These are phyloP conservation scores for Galeopsis tetrahit DNA, from an alignment of 257 asterid genomes.

Conservation along the genomic window DNA sequence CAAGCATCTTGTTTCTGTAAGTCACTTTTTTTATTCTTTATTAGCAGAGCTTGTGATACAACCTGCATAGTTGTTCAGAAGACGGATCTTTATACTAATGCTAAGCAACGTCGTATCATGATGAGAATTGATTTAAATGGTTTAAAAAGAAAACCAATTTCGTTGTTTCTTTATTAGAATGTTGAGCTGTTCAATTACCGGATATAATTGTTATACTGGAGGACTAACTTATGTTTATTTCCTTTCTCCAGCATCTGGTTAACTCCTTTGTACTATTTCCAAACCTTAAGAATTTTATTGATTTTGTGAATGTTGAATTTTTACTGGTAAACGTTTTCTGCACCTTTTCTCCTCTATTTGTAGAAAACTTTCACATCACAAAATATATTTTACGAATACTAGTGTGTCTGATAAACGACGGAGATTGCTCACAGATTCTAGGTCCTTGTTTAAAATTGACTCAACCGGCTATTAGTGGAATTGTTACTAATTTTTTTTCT, in stretches of 20 bases:
- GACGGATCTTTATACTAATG: not conserved
- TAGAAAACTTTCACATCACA: slow-evolving; percentile 6
- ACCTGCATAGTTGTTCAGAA: slow-evolving; percentile 4
- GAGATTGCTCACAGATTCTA: not conserved
- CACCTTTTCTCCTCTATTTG: not conserved
- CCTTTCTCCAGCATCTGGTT: too few relatives aligned
- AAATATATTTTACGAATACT: not conserved
- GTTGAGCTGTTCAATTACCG: too few relatives aligned
- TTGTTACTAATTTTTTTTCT: slow-evolving; percentile 20
- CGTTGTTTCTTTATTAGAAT: too few relatives aligned
- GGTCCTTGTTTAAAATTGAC: not conserved
- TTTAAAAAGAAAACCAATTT: too few relatives aligned
- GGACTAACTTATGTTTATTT: too few relatives aligned
- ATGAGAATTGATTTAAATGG: not conserved
- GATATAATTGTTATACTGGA: too few relatives aligned
- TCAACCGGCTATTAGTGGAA: slow-evolving; percentile 16
- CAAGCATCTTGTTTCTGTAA: slow-evolving; percentile 72
- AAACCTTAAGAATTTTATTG: too few relatives aligned
- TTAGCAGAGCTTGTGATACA: slow-evolving; percentile 15
- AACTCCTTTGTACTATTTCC: too few relatives aligned
- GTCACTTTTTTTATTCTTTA: slow-evolving; percentile 31
- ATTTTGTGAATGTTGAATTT: not conserved
- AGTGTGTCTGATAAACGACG: slow-evolving; percentile 3
- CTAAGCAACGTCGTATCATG: not conserved
- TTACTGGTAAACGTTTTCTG: not conserved